phyloP scores from a whole-genome alignment of 1,284 basidiomycete genomes.

The Testicularia cyperi region DNA sequence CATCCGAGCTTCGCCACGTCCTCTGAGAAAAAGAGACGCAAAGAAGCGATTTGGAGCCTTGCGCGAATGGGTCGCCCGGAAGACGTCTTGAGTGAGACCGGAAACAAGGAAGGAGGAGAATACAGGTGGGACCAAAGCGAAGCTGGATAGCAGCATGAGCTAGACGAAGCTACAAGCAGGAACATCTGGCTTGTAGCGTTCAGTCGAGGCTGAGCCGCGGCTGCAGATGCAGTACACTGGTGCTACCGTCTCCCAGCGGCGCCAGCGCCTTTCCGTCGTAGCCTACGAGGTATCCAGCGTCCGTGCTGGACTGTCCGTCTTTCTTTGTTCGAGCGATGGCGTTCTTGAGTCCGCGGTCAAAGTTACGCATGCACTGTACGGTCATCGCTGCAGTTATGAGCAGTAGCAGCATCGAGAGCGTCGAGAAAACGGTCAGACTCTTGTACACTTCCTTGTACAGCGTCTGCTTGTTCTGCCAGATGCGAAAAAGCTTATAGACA shows the following conservation, averaged over 20 bases:
- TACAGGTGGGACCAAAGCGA: too few species aligned
- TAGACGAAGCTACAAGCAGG: too few species aligned
- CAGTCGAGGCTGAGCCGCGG: slow-evolving; percentile 38
- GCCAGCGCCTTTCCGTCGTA: slow-evolving; percentile 39
- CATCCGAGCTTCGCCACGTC: too few species aligned
- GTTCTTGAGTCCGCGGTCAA: slow-evolving; percentile 45
- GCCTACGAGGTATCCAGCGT: slow-evolving; percentile 24
- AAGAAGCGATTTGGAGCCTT: too few species aligned
- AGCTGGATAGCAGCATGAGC: too few species aligned
- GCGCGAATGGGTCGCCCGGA: too few species aligned
- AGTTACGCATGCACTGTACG: slow-evolving; percentile 49
- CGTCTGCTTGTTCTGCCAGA: slow-evolving; percentile 40
- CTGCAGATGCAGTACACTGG: slow-evolving; percentile 37
- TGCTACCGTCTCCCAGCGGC: slow-evolving; percentile 33
- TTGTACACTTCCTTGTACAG: slow-evolving; percentile 52
- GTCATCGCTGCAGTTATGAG: slow-evolving; percentile 41
- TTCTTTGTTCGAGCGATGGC: slow-evolving; percentile 35
- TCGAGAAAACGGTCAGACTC: slow-evolving; percentile 49
- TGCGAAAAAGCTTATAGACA: slow-evolving; percentile 47
- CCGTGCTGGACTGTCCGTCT: slow-evolving; percentile 12
- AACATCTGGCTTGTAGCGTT: too few species aligned
- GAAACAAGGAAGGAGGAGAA: too few species aligned
- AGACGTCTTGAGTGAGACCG: too few species aligned
- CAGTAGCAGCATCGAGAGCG: slow-evolving; percentile 42
- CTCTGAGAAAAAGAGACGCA: too few species aligned